A percentile compares a stretch with the other conserved stretches of the same genome.
Conservation (phyloP, 345 rosid species). For the Luvunga scandens region DNA sequence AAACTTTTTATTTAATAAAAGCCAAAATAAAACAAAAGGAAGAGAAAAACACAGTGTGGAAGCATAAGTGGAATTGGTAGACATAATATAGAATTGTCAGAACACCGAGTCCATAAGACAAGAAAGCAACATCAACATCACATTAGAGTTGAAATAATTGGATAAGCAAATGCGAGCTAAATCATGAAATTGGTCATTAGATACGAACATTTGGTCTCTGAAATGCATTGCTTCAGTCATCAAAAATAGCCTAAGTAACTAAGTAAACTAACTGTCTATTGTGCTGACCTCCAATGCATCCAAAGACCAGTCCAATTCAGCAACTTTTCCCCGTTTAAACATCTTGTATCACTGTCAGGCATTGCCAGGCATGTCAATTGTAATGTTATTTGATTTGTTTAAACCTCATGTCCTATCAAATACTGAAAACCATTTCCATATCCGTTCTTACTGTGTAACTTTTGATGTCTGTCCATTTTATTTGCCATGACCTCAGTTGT, state of each 20-base stretch:
- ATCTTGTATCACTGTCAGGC: background rate
- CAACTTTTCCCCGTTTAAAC: background rate
- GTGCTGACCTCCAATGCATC: background rate
- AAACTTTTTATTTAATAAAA: background rate
- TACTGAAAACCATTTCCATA: background rate
- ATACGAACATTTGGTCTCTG: background rate
- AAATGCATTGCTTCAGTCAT: background rate
- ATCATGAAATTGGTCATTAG: background rate
- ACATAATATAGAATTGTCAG: background rate
- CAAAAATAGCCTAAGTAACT: background rate
- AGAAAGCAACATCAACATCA: background rate
- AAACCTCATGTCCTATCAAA: background rate
- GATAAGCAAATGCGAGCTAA: background rate
- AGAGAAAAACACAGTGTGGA: background rate
- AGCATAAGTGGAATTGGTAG: background rate
- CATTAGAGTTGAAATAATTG: background rate
- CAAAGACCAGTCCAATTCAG: background rate
- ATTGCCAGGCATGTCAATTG: background rate
- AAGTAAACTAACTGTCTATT: background rate
- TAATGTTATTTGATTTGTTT: background rate
- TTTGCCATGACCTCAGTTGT: background rate
- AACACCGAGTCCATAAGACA: background rate
- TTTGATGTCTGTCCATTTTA: background rate
- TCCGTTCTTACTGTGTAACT: background rate
- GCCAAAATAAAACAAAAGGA: background rate